These are phyloP conservation scores for Cyberlindnera lachancei DNA, from an alignment of 805 yeast genomes.

Conservation along the genomic window DNA sequence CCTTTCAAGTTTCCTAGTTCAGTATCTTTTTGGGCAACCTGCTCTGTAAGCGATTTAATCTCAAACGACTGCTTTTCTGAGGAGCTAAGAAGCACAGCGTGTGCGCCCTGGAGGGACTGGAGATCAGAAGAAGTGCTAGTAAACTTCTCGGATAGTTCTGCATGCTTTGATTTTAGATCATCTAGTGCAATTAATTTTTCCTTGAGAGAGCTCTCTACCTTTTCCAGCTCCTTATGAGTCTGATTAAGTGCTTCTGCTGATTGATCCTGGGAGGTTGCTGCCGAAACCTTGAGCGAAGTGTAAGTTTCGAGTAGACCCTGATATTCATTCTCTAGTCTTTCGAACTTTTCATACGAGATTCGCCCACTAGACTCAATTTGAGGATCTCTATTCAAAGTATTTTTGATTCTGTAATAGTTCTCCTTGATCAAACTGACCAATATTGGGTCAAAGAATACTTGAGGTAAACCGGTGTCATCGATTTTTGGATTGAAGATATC, in stretches of 20 bases:
- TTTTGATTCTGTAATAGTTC: conserved; percentile 57
- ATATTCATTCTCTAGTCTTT: conserved; percentile 24
- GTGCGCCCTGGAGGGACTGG: conserved; percentile 24
- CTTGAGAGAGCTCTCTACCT: conserved; percentile 7
- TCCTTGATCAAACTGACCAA: conserved; percentile 66
- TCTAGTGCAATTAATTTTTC: conserved; percentile 12
- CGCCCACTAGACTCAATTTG: conserved; percentile 58
- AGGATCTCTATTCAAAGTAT: conserved; percentile 72
- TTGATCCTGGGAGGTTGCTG: conserved; percentile 25
- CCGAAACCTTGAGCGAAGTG: conserved; percentile 24
- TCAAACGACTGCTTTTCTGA: conserved; percentile 30
- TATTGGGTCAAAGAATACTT: conserved; percentile 59
- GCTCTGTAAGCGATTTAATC: conserved; percentile 9
- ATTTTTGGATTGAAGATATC: conserved; percentile 41
- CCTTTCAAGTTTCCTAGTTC: conserved; percentile 19
- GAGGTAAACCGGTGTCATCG: conserved; percentile 85
- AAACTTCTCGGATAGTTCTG: conserved; percentile 15
- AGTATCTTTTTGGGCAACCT: conserved; percentile 15
- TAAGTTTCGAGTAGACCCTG: conserved; percentile 31
- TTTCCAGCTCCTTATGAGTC: conserved; percentile 8
- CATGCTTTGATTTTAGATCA: conserved; percentile 14
- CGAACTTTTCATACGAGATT: conserved; percentile 49
- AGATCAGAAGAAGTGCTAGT: conserved; percentile 8
- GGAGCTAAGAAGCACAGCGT: conserved; percentile 25
- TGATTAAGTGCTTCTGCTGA: conserved; percentile 15